Evolutionary conservation across 2,329 filamentous ascomycete genomes (phyloP).

Genomic region (Phyllosticta capitalensis): DNA sequence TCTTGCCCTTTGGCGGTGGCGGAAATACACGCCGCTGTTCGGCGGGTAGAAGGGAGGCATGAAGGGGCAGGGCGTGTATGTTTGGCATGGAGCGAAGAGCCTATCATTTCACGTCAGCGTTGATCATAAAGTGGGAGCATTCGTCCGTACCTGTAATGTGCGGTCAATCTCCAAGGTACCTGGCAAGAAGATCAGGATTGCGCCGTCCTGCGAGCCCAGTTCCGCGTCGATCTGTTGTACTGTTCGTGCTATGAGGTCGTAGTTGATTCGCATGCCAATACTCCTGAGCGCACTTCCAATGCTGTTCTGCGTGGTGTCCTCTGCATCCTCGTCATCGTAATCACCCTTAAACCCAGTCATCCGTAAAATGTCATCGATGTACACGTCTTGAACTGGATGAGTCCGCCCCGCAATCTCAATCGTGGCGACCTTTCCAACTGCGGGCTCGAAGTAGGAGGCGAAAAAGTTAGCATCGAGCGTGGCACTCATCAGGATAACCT

Average conservation of each 20-base stretch:
- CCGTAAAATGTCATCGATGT: conserved; percentile 77
- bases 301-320: conserved; percentile 31
- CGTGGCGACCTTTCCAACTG: conserved; percentile 59
- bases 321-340: conserved; percentile 45
- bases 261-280: conserved; percentile 74
- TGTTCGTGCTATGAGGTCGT: conserved; percentile 71
- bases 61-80: conserved; percentile 74
- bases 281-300: conserved; percentile 33
- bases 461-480: conserved; percentile 86
- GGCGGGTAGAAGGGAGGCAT: conserved; percentile 79
- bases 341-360: conserved; percentile 59
- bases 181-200: conserved; percentile 90
- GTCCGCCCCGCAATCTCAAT: conserved; percentile 86
- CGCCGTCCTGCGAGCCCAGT: conserved; percentile 63
- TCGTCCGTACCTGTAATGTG: conserved; percentile 45
- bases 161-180: conserved; percentile 87
- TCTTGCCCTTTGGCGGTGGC: conserved; percentile 63
- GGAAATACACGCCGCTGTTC: conserved; percentile 86
- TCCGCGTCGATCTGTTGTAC: conserved; percentile 74
- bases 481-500: conserved; percentile 90
- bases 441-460: conserved; percentile 64
- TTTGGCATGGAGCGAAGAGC: conserved; percentile 49
- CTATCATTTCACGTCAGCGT: not conserved
- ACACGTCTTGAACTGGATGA: conserved; percentile 81
- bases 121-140: not conserved